phyloP scores from a whole-genome alignment of 257 asterid species.

The Ballota nigra region DNA sequence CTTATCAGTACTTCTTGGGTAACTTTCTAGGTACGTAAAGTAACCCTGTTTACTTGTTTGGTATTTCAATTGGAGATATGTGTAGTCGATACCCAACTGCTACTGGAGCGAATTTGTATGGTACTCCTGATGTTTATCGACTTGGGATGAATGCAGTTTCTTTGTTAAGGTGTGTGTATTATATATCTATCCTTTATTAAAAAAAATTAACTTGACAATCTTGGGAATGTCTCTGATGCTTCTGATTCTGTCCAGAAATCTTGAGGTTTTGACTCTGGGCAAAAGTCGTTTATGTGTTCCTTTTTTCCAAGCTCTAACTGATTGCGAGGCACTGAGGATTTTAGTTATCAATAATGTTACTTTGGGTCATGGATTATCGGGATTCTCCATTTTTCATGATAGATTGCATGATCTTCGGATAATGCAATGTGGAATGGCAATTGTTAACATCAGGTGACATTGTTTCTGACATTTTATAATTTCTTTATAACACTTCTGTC shows the following conservation, averaged over 20 bases:
- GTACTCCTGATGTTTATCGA: conserved; percentile 45
- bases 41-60: conserved; percentile 20
- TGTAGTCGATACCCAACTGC: conserved; percentile 83
- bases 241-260: conserved; percentile 47
- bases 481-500: background rate
- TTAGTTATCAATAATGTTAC: conserved; percentile 64
- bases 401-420: conserved; percentile 55
- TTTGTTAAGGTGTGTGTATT: conserved; percentile 45
- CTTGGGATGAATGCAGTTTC: conserved; percentile 57
- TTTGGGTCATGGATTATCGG: conserved; percentile 68
- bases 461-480: background rate
- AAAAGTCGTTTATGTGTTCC: conserved; percentile 56
- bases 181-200: background rate
- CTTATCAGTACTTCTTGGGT: background rate
- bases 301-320: conserved; percentile 55
- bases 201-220: too few relatives aligned
- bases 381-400: conserved; percentile 55
- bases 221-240: conserved; percentile 30
- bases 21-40: background rate
- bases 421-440: conserved; percentile 64
- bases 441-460: conserved; percentile 59
- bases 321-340: conserved; percentile 53
- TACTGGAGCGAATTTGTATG: conserved; percentile 53
- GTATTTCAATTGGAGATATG: conserved; percentile 56
- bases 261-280: conserved; percentile 70